Base-by-base conservation (phyloP, 495 filamentous ascomycete genomes). In the Darksidea phi region DNA sequence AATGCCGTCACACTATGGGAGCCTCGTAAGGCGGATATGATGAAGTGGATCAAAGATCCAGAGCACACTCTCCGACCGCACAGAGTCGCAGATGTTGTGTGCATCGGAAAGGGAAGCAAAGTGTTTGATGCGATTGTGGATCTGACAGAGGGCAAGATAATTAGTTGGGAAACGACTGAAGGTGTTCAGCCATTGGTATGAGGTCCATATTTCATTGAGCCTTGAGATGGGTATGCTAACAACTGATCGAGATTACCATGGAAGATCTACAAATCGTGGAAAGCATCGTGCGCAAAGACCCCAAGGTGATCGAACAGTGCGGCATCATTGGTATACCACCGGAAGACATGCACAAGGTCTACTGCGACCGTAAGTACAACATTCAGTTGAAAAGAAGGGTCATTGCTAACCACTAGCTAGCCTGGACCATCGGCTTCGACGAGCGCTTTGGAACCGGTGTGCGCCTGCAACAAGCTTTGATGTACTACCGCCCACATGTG, bases 371-470 rank as follows among this genome's bases (percentile, higher is more conserved):
- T 89, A 72, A 78, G 86, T 83, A n/a, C 0, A 46, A 24, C 28
- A 10, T 17, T 20, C 10, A 46, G 12, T 2, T 51, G 0, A 32
- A 15, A 11, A 15, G 26, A 12, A 56, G n/a, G 26, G 12, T 13
- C 32, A 15, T 12, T 0, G 17, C 55, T 64, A 15, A 70, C 48
- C 10, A 28, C 45, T 10, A n/a, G 47, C 2, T 63, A 89, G 90
- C 92, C 12, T 97, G 92, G 92, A 96, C 92, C 13, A 96, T 97
- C 74, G 92, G 92, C 18, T 95, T 90, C 67, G 92, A 97, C 69
- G 91, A 95, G 77, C 86, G 92, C 6, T 93, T 91, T 66, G 91
- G 92, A 51, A 91, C 75, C 67, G 80, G 79, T 34, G 79, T 90
- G 26, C 86, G 92, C 57, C 81, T 96, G 15, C 92, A 97, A 70